phyloP scores from a whole-genome alignment of 148 eudicot species.

The Rhododendron vialii region DNA sequence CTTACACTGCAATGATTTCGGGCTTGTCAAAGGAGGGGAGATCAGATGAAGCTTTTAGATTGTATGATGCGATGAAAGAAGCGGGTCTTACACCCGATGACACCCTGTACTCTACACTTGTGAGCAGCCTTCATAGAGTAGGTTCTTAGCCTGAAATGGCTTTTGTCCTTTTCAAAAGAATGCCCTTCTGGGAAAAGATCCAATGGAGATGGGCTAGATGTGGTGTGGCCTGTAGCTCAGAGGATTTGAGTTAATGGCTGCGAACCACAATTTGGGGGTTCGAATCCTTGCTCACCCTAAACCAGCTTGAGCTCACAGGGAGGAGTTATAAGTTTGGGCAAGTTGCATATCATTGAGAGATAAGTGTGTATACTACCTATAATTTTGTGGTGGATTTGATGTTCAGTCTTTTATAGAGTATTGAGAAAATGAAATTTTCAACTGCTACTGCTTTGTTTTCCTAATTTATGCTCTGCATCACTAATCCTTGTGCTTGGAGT shows the following conservation, averaged over 20 bases:
- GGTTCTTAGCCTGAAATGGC: slow-evolving; percentile 6
- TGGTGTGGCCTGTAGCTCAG: not conserved
- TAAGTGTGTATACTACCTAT: not conserved
- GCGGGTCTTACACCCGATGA: slow-evolving; percentile 69
- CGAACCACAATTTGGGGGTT: not conserved
- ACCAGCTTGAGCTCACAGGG: not conserved
- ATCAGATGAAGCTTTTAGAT: slow-evolving; percentile 70
- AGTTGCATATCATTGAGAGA: not conserved
- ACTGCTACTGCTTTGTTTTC: too few species aligned
- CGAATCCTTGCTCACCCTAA: not conserved
- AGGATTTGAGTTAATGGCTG: not conserved
- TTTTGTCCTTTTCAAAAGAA: not conserved
- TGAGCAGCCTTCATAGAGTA: slow-evolving; percentile 62
- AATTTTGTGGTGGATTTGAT: not conserved
- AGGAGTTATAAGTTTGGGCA: not conserved
- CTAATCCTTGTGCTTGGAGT: too few species aligned
- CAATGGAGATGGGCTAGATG: not conserved
- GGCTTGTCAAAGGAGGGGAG: slow-evolving; percentile 74
- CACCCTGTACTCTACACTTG: slow-evolving; percentile 60
- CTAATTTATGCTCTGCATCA: too few species aligned
- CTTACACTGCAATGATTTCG: slow-evolving; percentile 63
- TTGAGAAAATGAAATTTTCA: too few species aligned
- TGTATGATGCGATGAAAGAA: slow-evolving; percentile 77
- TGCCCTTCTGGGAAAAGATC: not conserved
- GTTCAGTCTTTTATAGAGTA: not conserved